These are phyloP conservation scores for Stephania japonica DNA, from an alignment of 164 flowering plant genomes.

Conservation along the genomic window DNA sequence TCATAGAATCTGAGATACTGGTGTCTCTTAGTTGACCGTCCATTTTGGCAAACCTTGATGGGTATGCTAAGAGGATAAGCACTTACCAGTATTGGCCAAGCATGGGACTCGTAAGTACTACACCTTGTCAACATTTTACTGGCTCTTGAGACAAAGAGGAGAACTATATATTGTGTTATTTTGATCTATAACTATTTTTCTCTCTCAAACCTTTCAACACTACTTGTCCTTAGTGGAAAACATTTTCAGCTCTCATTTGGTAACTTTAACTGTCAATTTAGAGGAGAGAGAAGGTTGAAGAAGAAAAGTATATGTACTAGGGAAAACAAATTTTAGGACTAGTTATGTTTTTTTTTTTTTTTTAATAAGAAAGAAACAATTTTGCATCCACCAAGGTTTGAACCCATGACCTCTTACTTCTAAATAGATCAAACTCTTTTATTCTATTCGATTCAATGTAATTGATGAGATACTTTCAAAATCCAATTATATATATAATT, in stretches of 20 bases:
- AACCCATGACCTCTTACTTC: too few species aligned
- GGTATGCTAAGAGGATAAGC: neutral
- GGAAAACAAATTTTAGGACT: too few species aligned
- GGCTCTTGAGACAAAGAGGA: neutral
- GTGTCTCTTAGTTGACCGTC: neutral
- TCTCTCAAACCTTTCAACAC: neutral
- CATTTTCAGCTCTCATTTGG: neutral
- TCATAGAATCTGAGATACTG: neutral
- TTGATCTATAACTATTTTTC: too few species aligned
- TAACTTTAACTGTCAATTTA: neutral
- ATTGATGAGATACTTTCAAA: too few species aligned
- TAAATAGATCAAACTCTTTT: too few species aligned
- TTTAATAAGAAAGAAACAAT: too few species aligned
- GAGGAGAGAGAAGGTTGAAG: neutral
- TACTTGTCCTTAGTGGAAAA: neutral
- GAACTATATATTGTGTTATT: neutral
- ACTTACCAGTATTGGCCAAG: slow-evolving; percentile 1
- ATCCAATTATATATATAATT: too few species aligned
- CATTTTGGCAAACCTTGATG: neutral
- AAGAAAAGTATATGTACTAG: too few species aligned
- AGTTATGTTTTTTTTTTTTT: too few species aligned
- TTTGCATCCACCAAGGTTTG: too few species aligned
- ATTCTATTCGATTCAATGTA: too few species aligned
- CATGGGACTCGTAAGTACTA: neutral
- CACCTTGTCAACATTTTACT: neutral